Evolutionary conservation across 2,329 filamentous ascomycete species (phyloP).

Genomic region (Tolypocladium tropicale): DNA sequence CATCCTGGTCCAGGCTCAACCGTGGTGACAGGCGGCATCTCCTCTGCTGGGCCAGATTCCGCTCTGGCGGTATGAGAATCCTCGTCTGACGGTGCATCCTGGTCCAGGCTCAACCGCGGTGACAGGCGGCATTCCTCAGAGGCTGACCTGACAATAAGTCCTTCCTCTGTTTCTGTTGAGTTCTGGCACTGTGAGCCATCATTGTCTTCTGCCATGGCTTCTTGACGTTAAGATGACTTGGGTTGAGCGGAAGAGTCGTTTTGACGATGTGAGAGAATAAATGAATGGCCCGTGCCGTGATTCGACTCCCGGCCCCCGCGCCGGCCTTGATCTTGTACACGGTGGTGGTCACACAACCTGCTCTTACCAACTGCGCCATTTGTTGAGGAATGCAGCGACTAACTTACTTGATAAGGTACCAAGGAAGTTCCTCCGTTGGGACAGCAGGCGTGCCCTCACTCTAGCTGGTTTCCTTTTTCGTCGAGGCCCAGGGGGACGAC

Average conservation of each 20-base stretch:
- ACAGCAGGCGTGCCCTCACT: too few relatives aligned
- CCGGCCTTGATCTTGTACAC: too few relatives aligned
- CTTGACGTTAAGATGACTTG: not conserved
- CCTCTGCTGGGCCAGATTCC: not conserved
- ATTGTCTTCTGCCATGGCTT: not conserved
- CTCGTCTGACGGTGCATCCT: not conserved
- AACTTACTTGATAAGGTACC: too few relatives aligned
- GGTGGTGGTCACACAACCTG: too few relatives aligned
- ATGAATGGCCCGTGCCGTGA: too few relatives aligned
- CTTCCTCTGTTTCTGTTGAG: not conserved
- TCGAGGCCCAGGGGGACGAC: too few relatives aligned
- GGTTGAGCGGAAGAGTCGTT: not conserved
- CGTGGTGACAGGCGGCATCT: not conserved
- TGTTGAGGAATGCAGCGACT: too few relatives aligned
- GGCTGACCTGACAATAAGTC: too few relatives aligned
- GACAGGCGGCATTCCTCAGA: not conserved
- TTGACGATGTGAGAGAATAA: not conserved
- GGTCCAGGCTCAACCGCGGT: not conserved
- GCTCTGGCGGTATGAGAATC: not conserved
- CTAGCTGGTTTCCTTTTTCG: too few relatives aligned
- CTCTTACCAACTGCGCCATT: too few relatives aligned
- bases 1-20: not conserved
- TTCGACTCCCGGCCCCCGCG: too few relatives aligned
- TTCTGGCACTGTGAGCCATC: not conserved
- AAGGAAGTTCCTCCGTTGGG: too few relatives aligned